phyloP scores from a whole-genome alignment of 2,329 filamentous ascomycete species.

The Aspergillaceae sp. region DNA sequence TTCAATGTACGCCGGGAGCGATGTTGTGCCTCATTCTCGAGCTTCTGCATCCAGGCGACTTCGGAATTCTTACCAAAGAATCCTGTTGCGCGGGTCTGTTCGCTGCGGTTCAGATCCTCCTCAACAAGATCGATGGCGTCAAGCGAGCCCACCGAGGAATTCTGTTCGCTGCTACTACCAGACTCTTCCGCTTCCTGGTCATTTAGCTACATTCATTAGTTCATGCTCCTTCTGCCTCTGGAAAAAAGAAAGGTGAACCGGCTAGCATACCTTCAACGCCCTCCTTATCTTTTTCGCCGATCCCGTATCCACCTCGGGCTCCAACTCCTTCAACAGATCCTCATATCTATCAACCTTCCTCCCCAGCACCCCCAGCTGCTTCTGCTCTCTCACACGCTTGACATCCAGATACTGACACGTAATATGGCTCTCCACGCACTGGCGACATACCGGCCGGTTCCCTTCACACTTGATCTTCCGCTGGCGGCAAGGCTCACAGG shows the following conservation, averaged over 20 bases:
- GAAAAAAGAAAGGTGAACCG: not conserved
- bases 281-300: constrained; percentile 17
- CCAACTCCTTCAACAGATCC: constrained; percentile 17
- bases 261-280: constrained; percentile 17
- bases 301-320: constrained; percentile 14
- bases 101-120: constrained; percentile 33
- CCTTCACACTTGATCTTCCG: constrained; percentile 31
- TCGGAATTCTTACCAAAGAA: constrained; percentile 40
- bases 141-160: constrained; percentile 29
- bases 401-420: constrained; percentile 24
- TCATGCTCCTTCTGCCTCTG: not conserved
- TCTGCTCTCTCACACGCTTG: constrained; percentile 29
- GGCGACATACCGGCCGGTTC: constrained; percentile 18
- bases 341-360: constrained; percentile 21
- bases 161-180: constrained; percentile 12
- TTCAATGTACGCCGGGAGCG: constrained; percentile 6
- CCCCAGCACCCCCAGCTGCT: constrained; percentile 18
- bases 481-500: constrained; percentile 28
- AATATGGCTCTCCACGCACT: constrained; percentile 18
- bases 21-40: constrained; percentile 23
- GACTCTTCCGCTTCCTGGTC: constrained; percentile 6
- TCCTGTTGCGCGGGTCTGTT: constrained; percentile 27
- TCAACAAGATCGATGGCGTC: constrained; percentile 34
- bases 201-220: not conserved
- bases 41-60: constrained; percentile 34